Base-by-base conservation (phyloP, 139 green algal genomes). In the Chlorokybus atmophyticus region DNA sequence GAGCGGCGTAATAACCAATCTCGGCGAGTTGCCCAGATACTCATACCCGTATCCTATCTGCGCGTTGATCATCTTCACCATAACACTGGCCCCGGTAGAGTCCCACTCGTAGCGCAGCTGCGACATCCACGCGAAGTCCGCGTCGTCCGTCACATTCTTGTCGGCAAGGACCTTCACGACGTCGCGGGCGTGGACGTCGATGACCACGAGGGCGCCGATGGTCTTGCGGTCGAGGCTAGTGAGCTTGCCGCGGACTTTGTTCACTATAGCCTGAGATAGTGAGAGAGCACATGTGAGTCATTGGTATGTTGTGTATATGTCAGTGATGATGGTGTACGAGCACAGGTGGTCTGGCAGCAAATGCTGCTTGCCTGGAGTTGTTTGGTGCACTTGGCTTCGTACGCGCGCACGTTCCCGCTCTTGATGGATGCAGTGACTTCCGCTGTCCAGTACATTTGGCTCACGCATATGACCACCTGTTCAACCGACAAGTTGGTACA, bases 1-100 rank as follows among this genome's bases (percentile, higher is more conserved):
- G n/a, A 90, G 72, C 23, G 82, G 82, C n/a, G 82, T 90, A 76
- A 90, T 90, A 57, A 90, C 82, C 40, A 90, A 70, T 19, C 82
- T 70, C 3, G 67, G 68, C 42, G 52, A 75, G 75, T 87, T 87
- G 52, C 82, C 82, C 24, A 87, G 76, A 67, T 87, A 87, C 67
- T 87, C 80, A 63, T 86, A 87, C 21, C 78, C 80, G 50, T 87
- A 87, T 21, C 27, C 40, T n/a, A 79, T 58, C 27, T 3, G 35
- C 29, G 80, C 77, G 50, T 88, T 83, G 61, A 88, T 84, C 81
- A 88, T 88, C 47, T 71, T 54, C 56, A 84, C 80, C 23, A 63
- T 67, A 8, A 88, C 74, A 5, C n/a, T 17, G 17, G 30, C 27
- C 21, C 3, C 17, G 50, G 21, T 58, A 10, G 47, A 23, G 85